Conservation (phyloP, 768 basidiomycete genomes). For the Mycena albidolilacea region DNA sequence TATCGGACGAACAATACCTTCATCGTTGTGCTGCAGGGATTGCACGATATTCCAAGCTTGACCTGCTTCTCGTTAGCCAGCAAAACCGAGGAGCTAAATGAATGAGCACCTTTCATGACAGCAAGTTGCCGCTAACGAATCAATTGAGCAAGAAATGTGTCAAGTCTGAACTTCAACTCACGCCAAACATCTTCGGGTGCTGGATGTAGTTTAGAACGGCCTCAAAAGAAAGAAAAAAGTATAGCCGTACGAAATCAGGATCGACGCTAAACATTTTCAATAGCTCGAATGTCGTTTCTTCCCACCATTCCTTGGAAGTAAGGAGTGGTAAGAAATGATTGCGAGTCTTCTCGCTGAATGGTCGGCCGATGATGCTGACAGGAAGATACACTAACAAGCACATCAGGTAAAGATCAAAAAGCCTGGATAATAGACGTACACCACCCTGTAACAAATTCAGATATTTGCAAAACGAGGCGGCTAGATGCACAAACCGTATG, state of each 20-base stretch:
- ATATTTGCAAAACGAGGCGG: neutral
- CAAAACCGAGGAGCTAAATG: slow-evolving; percentile 4
- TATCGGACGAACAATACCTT: slow-evolving; percentile 61
- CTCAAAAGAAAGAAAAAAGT: neutral
- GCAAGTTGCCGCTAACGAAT: slow-evolving; percentile 80
- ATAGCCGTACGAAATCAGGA: slow-evolving; percentile 70
- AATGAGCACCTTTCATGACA: slow-evolving; percentile 81
- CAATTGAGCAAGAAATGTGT: slow-evolving; percentile 19
- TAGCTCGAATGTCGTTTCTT: slow-evolving; percentile 85
- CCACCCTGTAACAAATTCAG: slow-evolving; percentile 58
- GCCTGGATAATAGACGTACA: slow-evolving; percentile 27
- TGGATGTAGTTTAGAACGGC: neutral
- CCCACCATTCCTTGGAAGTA: slow-evolving; percentile 92
- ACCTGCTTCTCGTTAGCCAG: slow-evolving; percentile 50
- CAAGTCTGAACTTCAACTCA: slow-evolving; percentile 50
- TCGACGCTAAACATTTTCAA: slow-evolving; percentile 85
- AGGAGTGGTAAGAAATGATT: slow-evolving; percentile 86
- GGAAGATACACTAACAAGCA: slow-evolving; percentile 72
- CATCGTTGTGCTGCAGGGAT: slow-evolving; percentile 83
- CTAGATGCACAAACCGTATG: slow-evolving; percentile 67
- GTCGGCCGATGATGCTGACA: slow-evolving; percentile 86
- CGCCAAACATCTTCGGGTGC: slow-evolving; percentile 91
- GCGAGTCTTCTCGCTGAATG: slow-evolving; percentile 88
- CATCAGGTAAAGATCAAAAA: neutral
- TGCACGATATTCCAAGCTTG: slow-evolving; percentile 94